These are phyloP conservation scores for Nemania sp. DNA, from an alignment of 2,329 filamentous ascomycete species.

Conservation along the genomic window DNA sequence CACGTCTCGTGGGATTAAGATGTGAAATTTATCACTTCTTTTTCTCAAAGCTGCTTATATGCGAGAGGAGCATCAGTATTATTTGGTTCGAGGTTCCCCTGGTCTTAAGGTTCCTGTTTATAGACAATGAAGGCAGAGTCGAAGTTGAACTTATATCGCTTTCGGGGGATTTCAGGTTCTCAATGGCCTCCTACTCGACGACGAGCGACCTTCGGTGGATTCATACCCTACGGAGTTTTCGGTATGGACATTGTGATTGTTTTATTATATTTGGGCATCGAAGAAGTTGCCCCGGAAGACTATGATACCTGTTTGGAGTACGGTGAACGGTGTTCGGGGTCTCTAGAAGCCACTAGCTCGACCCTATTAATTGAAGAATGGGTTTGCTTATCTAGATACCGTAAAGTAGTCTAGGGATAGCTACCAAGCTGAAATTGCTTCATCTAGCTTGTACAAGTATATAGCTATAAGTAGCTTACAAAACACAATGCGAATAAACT, in stretches of 20 bases:
- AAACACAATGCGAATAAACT: slow-evolving; percentile 1
- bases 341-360: background rate
- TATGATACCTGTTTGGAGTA: slow-evolving; percentile 32
- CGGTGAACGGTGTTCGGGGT: slow-evolving; percentile 24
- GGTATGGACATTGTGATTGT: slow-evolving; percentile 13
- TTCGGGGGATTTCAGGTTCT: background rate
- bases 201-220: background rate
- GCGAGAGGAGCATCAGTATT: background rate
- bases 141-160: background rate
- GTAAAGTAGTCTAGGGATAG: slow-evolving; percentile 2
- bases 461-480: background rate
- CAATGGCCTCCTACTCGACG: background rate
- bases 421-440: background rate
- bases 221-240: slow-evolving; percentile 9
- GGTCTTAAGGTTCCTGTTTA: background rate
- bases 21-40: slow-evolving; percentile 44
- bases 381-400: background rate
- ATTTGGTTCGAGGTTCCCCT: background rate
- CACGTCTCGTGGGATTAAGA: slow-evolving; percentile 67
- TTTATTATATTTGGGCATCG: background rate
- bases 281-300: slow-evolving; percentile 3
- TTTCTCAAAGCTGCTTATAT: background rate
- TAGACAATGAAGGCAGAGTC: background rate
- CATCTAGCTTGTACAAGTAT: slow-evolving; percentile 16
- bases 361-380: slow-evolving; percentile 5